These are phyloP conservation scores for Brassica carinata DNA, from an alignment of 345 rosid genomes.

Conservation along the genomic window DNA sequence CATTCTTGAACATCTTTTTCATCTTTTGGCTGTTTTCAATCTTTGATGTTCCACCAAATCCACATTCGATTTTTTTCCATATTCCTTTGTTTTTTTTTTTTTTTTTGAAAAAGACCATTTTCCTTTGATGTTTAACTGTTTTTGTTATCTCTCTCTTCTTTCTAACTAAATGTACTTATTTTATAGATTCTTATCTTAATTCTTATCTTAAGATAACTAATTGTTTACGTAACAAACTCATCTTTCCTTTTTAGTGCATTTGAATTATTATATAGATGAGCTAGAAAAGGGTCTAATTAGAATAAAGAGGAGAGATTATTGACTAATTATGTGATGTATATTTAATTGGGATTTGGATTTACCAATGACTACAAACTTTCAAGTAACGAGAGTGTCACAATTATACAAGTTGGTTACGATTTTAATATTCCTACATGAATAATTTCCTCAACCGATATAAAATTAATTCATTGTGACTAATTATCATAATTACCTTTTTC, in stretches of 20 bases:
- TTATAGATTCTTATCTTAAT: background rate
- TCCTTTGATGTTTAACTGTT: background rate
- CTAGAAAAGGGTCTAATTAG: slow-evolving; percentile 16
- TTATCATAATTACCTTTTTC: slow-evolving; percentile 5
- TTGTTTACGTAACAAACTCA: slow-evolving; percentile 2
- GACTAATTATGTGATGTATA: slow-evolving; percentile 33
- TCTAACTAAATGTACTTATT: background rate
- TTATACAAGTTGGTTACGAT: slow-evolving; percentile 22
- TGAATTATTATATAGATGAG: slow-evolving; percentile 13
- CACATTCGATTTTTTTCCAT: background rate
- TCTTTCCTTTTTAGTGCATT: slow-evolving; percentile 5
- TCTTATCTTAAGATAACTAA: background rate
- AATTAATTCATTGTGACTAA: background rate
- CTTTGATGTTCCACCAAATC: slow-evolving; percentile 11
- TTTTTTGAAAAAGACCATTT: background rate
- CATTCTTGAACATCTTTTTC: background rate
- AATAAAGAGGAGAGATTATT: slow-evolving; percentile 28
- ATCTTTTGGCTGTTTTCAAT: background rate
- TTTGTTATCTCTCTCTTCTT: background rate
- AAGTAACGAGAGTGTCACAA: slow-evolving; percentile 36
- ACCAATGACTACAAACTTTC: slow-evolving; percentile 37
- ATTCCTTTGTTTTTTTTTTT: background rate
- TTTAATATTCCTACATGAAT: slow-evolving; percentile 36
- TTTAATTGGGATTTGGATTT: slow-evolving; percentile 29
- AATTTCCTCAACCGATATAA: slow-evolving; percentile 24